Evolutionary conservation across 257 asterid species (phyloP).

Genomic region (Anisodus tanguticus): DNA sequence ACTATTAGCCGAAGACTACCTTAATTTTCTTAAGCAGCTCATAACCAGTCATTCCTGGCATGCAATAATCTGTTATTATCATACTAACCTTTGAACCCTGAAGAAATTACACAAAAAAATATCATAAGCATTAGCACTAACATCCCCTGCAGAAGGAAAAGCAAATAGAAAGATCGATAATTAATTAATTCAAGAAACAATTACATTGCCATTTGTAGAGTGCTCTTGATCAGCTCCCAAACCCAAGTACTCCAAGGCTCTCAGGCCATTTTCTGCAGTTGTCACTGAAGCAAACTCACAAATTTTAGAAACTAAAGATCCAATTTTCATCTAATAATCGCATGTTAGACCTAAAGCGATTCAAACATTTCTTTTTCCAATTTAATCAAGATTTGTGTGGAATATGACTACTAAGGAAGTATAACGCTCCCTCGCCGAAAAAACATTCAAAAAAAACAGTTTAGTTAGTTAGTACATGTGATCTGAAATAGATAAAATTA

Average conservation of each 20-base stretch:
- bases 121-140: neutral
- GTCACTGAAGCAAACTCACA: slow-evolving; percentile 49
- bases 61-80: slow-evolving; percentile 72
- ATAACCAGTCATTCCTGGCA: slow-evolving; percentile 78
- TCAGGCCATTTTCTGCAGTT: slow-evolving; percentile 63
- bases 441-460: neutral
- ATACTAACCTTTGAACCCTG: slow-evolving; percentile 61
- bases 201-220: slow-evolving; percentile 39
- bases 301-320: neutral
- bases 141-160: neutral
- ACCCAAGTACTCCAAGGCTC: slow-evolving; percentile 67
- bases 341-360: neutral
- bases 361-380: neutral
- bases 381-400: neutral
- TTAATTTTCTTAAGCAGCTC: slow-evolving; percentile 73
- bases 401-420: no score
- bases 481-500: neutral
- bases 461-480: neutral
- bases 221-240: slow-evolving; percentile 39
- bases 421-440: neutral
- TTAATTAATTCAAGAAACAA: neutral
- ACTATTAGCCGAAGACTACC: slow-evolving; percentile 36
- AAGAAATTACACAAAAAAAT: neutral
- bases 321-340: neutral
- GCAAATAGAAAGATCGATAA: neutral